phyloP scores from a whole-genome alignment of 768 basidiomycete genomes.

The Terana coerulea region DNA sequence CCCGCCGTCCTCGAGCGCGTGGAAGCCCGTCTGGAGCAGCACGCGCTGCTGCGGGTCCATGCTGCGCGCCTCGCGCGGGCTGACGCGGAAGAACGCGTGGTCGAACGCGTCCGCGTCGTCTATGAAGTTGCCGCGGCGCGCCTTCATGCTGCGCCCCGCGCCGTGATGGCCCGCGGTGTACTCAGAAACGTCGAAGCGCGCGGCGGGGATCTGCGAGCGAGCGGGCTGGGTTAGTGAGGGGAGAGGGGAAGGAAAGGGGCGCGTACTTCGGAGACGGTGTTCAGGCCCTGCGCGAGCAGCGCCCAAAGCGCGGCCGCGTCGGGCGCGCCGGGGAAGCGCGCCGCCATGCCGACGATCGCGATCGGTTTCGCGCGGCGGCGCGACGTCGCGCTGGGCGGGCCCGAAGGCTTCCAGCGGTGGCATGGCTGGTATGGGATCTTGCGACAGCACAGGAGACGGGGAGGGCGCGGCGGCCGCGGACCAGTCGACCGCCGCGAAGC shows the following conservation, averaged over 20 bases:
- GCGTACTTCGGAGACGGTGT: constrained; percentile 54
- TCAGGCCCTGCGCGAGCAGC: constrained; percentile 50
- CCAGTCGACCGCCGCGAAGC: neutral
- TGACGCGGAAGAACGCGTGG: constrained; percentile 67
- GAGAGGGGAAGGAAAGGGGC: neutral
- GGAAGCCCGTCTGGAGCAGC: constrained; percentile 60
- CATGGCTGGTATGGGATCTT: neutral
- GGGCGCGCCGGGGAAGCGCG: constrained; percentile 50
- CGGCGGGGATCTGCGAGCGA: constrained; percentile 49
- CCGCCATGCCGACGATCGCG: constrained; percentile 72
- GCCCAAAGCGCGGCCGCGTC: constrained; percentile 52
- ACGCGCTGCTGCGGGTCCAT: constrained; percentile 80
- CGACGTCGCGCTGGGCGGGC: constrained; percentile 4
- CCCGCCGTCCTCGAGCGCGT: constrained; percentile 70
- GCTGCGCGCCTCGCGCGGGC: constrained; percentile 66
- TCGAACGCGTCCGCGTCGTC: constrained; percentile 57
- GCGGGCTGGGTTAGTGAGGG: constrained; percentile 1
- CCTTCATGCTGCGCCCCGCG: constrained; percentile 42
- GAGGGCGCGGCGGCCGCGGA: neutral
- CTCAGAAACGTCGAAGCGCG: constrained; percentile 48
- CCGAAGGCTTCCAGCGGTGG: neutral
- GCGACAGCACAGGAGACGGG: too few species aligned
- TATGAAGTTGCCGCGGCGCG: constrained; percentile 63
- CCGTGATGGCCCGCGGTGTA: constrained; percentile 29
- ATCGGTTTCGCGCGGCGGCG: constrained; percentile 53